Evolutionary conservation across 164 flowering plant species (phyloP).

Genomic region (Magnolia officinalis): DNA sequence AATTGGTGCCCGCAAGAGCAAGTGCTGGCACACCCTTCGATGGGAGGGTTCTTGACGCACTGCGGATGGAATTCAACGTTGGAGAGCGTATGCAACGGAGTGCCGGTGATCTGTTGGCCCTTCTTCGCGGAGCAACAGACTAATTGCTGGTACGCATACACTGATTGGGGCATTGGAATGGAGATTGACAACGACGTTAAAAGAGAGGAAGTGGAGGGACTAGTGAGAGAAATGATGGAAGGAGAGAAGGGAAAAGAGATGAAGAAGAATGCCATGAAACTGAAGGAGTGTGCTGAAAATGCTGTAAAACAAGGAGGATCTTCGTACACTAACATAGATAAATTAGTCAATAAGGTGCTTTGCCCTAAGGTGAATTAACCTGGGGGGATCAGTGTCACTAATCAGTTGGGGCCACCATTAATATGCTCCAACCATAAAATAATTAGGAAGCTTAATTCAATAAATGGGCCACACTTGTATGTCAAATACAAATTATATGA

Average conservation of each 20-base stretch:
- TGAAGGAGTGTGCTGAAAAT: constrained; percentile 1
- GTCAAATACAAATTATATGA: too few species aligned
- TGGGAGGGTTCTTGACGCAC: constrained; percentile 15
- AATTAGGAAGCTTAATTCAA: too few species aligned
- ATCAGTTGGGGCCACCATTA: too few species aligned
- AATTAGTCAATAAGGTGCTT: constrained; percentile 4
- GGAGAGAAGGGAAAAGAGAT: constrained; percentile 12
- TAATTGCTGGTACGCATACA: constrained; percentile 9
- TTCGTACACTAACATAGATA: constrained; percentile 3
- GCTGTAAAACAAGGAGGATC: constrained; percentile 3
- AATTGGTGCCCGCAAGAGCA: constrained; percentile 19
- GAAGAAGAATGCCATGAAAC: constrained; percentile 6
- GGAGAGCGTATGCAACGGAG: constrained; percentile 14
- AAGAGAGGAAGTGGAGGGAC: constrained; percentile 12
- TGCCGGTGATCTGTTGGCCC: constrained; percentile 16
- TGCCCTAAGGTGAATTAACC: background rate
- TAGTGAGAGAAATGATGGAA: constrained; percentile 10
- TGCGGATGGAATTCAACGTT: constrained; percentile 22
- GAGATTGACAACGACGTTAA: constrained; percentile 13
- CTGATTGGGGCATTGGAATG: constrained; percentile 11
- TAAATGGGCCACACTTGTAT: too few species aligned
- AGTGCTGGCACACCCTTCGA: constrained; percentile 13
- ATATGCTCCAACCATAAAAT: too few species aligned
- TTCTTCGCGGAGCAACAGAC: constrained; percentile 16
- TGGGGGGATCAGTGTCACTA: too few species aligned